Conservation (phyloP, 2,329 filamentous ascomycete genomes). For the Alternaria gansuensis region DNA sequence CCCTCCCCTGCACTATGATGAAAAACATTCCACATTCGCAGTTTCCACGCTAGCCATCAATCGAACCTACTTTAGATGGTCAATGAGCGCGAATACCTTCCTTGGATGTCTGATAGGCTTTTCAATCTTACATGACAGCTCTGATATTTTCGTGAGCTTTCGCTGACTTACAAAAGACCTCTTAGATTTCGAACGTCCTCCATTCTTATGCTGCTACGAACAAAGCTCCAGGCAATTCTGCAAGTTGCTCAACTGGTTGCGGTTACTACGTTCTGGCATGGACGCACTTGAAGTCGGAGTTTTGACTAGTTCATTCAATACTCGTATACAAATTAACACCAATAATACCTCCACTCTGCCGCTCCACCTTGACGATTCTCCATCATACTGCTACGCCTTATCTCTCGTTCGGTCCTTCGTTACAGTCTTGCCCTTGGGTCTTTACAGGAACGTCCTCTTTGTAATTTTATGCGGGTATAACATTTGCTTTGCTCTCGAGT, state of each 20-base stretch:
- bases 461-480: constrained; percentile 25
- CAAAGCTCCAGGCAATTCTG: background rate
- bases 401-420: background rate
- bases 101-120: constrained; percentile 75
- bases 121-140: constrained; percentile 1
- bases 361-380: constrained; percentile 8
- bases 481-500: constrained; percentile 14
- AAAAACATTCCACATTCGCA: constrained; percentile 81
- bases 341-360: constrained; percentile 6
- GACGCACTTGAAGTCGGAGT: background rate
- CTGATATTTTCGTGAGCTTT: constrained; percentile 1
- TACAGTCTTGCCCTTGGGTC: background rate
- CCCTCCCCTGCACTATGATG: constrained; percentile 63
- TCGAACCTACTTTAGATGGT: constrained; percentile 69
- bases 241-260: background rate
- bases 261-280: background rate
- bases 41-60: constrained; percentile 82
- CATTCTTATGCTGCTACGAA: constrained; percentile 6
- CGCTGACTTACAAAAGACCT: constrained; percentile 9
- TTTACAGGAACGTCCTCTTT: background rate
- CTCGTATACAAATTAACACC: constrained; percentile 17
- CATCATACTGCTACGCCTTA: constrained; percentile 10
- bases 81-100: constrained; percentile 74
- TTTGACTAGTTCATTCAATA: constrained; percentile 18
- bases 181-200: constrained; percentile 16